Conservation (phyloP, 169 alveolate species). For the Plasmodium gaboni region DNA sequence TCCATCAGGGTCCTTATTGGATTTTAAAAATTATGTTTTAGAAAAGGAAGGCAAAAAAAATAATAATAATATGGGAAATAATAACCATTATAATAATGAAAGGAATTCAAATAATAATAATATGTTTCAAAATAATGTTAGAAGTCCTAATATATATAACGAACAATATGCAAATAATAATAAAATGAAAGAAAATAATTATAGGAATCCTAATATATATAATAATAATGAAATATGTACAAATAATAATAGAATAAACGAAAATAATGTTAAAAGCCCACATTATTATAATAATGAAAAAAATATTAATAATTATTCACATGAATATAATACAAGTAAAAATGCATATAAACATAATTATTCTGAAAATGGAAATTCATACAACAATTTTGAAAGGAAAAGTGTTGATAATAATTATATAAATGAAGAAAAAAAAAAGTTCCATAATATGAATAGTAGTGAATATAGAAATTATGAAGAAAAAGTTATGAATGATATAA, state of each 20-base stretch:
- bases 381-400: background rate
- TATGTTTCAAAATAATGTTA: background rate
- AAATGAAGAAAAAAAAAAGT: background rate
- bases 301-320: background rate
- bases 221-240: conserved; percentile 7
- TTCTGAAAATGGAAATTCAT: conserved; percentile 10
- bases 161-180: background rate
- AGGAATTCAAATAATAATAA: background rate
- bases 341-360: background rate
- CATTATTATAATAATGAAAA: background rate
- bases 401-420: background rate
- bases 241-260: background rate
- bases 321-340: background rate
- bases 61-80: background rate
- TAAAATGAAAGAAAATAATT: background rate
- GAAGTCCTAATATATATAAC: too few species aligned
- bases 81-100: background rate
- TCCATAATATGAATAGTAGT: conserved; percentile 51
- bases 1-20: conserved; percentile 79
- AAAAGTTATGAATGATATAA: conserved; percentile 34
- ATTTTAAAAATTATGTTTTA: conserved; percentile 76
- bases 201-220: background rate
- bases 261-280: conserved; percentile 1
- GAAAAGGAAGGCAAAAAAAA: conserved; percentile 17
- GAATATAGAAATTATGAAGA: conserved; percentile 34